Evolutionary conservation across 2,329 filamentous ascomycete species (phyloP).

Genomic region (Bipolaris sorokiniana): DNA sequence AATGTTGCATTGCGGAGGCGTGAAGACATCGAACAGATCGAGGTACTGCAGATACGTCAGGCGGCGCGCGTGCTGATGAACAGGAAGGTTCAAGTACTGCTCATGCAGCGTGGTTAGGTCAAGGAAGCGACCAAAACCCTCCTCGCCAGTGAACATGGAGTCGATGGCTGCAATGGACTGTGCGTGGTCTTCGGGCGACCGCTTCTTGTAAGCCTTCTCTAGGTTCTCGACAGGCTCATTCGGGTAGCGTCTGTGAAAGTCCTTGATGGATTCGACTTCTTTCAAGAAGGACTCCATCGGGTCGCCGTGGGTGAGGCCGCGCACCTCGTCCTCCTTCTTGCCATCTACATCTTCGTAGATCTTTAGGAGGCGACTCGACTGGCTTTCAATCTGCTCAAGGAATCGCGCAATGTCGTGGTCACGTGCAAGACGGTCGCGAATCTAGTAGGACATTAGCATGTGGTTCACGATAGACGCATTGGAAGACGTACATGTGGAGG

Average conservation of each 20-base stretch:
- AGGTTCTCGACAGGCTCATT: slow-evolving; percentile 96
- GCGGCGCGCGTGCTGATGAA: slow-evolving; percentile 70
- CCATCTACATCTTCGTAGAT: slow-evolving; percentile 84
- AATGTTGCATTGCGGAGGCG: slow-evolving; percentile 72
- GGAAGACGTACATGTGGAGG: slow-evolving; percentile 74
- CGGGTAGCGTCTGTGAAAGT: slow-evolving; percentile 88
- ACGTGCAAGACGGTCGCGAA: slow-evolving; percentile 84
- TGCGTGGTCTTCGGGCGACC: slow-evolving; percentile 65
- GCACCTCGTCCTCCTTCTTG: slow-evolving; percentile 76
- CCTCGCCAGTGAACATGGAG: slow-evolving; percentile 93
- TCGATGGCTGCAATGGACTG: slow-evolving; percentile 75
- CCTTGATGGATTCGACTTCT: slow-evolving; percentile 78
- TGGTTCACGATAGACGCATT: background rate
- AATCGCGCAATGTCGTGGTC: slow-evolving; percentile 93
- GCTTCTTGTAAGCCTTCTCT: slow-evolving; percentile 85
- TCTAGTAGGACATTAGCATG: slow-evolving; percentile 57
- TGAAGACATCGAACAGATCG: slow-evolving; percentile 86
- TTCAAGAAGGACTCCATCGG: slow-evolving; percentile 91
- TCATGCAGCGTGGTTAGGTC: slow-evolving; percentile 87
- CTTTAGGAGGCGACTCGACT: slow-evolving; percentile 78
- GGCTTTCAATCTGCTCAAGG: slow-evolving; percentile 82
- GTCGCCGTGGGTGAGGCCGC: slow-evolving; percentile 82
- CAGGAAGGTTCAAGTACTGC: slow-evolving; percentile 85
- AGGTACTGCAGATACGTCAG: slow-evolving; percentile 92
- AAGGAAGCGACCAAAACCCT: slow-evolving; percentile 90